A percentile compares a stretch with the other conserved stretches of the same genome.
These are phyloP conservation scores for Tuber borchii DNA, from an alignment of 495 filamentous ascomycete genomes.

Conservation along the genomic window DNA sequence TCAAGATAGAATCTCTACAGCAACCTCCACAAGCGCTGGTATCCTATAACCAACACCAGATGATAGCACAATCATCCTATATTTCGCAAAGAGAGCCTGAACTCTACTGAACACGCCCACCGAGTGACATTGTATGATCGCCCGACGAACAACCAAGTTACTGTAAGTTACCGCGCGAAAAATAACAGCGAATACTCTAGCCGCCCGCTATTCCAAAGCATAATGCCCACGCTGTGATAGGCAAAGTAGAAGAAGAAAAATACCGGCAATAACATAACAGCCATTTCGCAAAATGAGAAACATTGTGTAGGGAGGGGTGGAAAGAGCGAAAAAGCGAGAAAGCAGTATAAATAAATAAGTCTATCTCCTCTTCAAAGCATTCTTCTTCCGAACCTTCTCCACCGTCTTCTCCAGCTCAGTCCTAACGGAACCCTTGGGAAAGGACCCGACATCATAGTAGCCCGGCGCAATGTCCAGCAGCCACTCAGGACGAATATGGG, in stretches of 20 bases:
- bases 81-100: background rate
- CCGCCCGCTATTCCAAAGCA: background rate
- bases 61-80: background rate
- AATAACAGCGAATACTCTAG: background rate
- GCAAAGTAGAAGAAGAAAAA: background rate
- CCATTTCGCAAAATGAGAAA: background rate
- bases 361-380: conserved; percentile 50
- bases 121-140: background rate
- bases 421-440: conserved; percentile 80
- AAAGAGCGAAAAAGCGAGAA: background rate
- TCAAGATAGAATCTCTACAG: background rate
- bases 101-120: background rate
- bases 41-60: background rate
- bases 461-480: conserved; percentile 84
- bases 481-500: conserved; percentile 70
- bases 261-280: background rate
- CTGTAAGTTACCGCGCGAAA: background rate
- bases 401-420: conserved; percentile 63
- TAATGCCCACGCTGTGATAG: background rate
- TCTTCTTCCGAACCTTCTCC: conserved; percentile 67
- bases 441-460: conserved; percentile 83
- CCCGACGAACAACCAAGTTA: background rate
- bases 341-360: background rate
- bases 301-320: background rate
- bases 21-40: background rate